phyloP scores from a whole-genome alignment of 2,329 filamentous ascomycete species.

The Clonostachys byssicola region DNA sequence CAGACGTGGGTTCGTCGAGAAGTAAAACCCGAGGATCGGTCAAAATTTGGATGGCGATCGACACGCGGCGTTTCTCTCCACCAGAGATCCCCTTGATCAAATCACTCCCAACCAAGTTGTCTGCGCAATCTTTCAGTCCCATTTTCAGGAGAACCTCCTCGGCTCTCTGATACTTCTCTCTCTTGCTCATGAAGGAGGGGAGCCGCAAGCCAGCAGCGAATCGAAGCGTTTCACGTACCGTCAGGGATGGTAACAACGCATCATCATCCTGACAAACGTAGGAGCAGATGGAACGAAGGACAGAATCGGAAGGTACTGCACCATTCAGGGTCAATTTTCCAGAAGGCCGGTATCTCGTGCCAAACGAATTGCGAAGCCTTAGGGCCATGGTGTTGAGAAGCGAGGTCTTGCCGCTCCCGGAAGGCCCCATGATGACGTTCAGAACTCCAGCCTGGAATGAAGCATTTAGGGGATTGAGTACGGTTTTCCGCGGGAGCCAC shows the following conservation, averaged over 20 bases:
- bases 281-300: constrained; percentile 68
- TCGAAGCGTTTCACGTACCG: constrained; percentile 68
- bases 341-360: constrained; percentile 56
- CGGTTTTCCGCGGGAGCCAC: constrained; percentile 49
- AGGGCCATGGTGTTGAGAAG: constrained; percentile 70
- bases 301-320: constrained; percentile 60
- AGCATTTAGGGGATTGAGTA: constrained; percentile 63
- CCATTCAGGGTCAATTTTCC: constrained; percentile 69
- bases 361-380: constrained; percentile 56
- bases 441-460: constrained; percentile 64
- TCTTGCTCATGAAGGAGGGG: constrained; percentile 64
- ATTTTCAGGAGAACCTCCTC: constrained; percentile 71
- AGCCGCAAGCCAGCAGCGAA: constrained; percentile 70
- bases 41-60: constrained; percentile 73
- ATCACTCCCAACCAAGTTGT: constrained; percentile 69
- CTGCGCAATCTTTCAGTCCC: constrained; percentile 74
- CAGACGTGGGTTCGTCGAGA: constrained; percentile 73
- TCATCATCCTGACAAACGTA: constrained; percentile 80
- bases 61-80: constrained; percentile 73
- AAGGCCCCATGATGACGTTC: constrained; percentile 79
- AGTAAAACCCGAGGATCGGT: constrained; percentile 71
- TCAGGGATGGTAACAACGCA: constrained; percentile 68
- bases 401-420: constrained; percentile 73
- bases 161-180: constrained; percentile 63
- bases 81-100: constrained; percentile 75